phyloP scores from a whole-genome alignment of 228 moss, liverwort and hornwort species.

The Sphagnum fallax region DNA sequence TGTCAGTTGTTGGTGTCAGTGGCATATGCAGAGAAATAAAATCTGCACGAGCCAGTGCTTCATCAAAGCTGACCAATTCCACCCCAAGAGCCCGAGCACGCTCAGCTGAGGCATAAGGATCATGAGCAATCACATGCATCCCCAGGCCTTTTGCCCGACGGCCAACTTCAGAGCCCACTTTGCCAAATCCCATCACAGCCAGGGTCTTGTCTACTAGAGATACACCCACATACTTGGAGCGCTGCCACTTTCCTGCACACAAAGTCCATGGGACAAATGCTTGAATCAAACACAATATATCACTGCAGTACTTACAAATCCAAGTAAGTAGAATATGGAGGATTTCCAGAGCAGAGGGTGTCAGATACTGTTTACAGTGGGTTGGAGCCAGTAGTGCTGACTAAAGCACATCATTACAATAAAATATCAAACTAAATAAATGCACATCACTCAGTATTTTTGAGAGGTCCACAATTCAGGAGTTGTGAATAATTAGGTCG shows the following conservation, averaged over 20 bases:
- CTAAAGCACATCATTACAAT: too few relatives aligned
- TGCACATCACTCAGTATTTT: too few relatives aligned
- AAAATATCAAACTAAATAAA: too few relatives aligned
- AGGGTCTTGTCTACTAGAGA: constrained; percentile 84
- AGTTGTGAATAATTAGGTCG: too few relatives aligned
- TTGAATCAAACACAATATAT: too few relatives aligned
- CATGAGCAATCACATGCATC: constrained; percentile 85
- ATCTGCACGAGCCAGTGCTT: constrained; percentile 62
- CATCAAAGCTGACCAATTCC: constrained; percentile 86
- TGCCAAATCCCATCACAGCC: constrained; percentile 95
- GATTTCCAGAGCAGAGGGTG: too few relatives aligned
- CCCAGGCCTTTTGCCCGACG: constrained; percentile 89
- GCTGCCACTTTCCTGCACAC: constrained; percentile 68
- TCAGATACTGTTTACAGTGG: too few relatives aligned
- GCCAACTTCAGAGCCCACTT: constrained; percentile 94
- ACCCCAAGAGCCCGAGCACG: constrained; percentile 84
- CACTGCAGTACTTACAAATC: too few relatives aligned
- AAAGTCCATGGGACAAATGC: not conserved
- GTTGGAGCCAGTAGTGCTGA: too few relatives aligned
- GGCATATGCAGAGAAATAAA: constrained; percentile 99
- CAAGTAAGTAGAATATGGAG: too few relatives aligned
- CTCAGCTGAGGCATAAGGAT: constrained; percentile 90
- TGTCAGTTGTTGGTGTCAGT: constrained; percentile 78
- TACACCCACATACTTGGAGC: constrained; percentile 84
- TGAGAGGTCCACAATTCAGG: too few relatives aligned